These are phyloP conservation scores for Didymella segeticola DNA, from an alignment of 2,329 filamentous ascomycete species.

Conservation along the genomic window DNA sequence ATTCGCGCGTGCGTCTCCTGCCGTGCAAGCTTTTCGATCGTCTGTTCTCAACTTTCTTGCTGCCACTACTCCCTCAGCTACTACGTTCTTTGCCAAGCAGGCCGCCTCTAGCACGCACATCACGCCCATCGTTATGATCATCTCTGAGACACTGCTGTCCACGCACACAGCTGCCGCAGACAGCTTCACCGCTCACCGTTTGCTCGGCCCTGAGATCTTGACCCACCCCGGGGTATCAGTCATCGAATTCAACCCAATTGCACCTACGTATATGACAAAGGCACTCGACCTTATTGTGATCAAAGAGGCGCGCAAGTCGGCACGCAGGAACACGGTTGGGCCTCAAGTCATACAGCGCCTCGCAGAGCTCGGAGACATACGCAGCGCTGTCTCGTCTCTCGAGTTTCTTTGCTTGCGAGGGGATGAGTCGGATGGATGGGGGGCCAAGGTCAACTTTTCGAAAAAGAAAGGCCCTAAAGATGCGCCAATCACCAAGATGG, in stretches of 20 bases:
- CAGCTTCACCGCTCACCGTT: conserved; percentile 88
- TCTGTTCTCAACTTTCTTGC: conserved; percentile 78
- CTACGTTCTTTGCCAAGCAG: conserved; percentile 49
- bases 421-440: conserved; percentile 82
- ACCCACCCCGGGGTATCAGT: conserved; percentile 78
- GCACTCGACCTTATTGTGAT: conserved; percentile 81
- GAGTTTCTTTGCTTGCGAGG: conserved; percentile 91
- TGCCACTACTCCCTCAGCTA: conserved; percentile 65
- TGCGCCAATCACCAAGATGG: conserved; percentile 72
- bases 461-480: conserved; percentile 62
- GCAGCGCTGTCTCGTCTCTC: conserved; percentile 88
- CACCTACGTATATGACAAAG: conserved; percentile 82
- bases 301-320: conserved; percentile 84
- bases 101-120: conserved; percentile 29
- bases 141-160: conserved; percentile 88
- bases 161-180: conserved; percentile 85
- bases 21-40: conserved; percentile 66
- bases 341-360: conserved; percentile 78
- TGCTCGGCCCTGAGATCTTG: conserved; percentile 85
- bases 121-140: conserved; percentile 80
- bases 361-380: conserved; percentile 87
- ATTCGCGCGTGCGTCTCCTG: conserved; percentile 53
- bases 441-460: conserved; percentile 73
- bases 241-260: conserved; percentile 93
- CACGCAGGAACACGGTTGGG: conserved; percentile 76